These are phyloP conservation scores for Fraxinus greggii DNA, from an alignment of 305 asterid species.

Conservation along the genomic window DNA sequence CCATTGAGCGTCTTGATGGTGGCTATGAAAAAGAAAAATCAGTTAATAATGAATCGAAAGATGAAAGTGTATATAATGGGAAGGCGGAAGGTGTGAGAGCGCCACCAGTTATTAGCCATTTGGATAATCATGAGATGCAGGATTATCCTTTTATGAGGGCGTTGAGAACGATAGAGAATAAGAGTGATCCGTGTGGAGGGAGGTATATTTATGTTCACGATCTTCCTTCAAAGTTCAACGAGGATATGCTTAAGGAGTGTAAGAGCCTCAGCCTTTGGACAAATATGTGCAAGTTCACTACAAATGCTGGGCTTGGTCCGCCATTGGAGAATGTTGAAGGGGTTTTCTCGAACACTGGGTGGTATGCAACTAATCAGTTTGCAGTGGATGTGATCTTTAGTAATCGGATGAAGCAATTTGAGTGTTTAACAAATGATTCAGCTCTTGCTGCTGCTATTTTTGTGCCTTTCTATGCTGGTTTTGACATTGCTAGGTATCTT, in stretches of 20 bases:
- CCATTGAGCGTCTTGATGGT: slow-evolving; percentile 22
- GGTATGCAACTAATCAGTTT: slow-evolving; percentile 86
- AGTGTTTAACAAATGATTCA: slow-evolving; percentile 73
- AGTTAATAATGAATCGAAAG: slow-evolving; percentile 9
- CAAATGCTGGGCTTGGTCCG: slow-evolving; percentile 72
- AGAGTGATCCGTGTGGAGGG: slow-evolving; percentile 89
- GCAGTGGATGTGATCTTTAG: slow-evolving; percentile 70
- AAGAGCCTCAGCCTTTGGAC: slow-evolving; percentile 72
- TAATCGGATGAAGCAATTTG: slow-evolving; percentile 74
- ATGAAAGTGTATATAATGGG: slow-evolving; percentile 8
- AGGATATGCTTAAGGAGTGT: slow-evolving; percentile 78
- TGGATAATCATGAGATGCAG: slow-evolving; percentile 20
- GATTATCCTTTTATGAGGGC: slow-evolving; percentile 66
- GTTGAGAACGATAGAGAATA: slow-evolving; percentile 58
- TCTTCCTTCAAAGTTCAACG: slow-evolving; percentile 74
- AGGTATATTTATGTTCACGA: slow-evolving; percentile 73
- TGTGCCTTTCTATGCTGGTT: slow-evolving; percentile 85
- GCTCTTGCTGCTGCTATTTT: slow-evolving; percentile 80
- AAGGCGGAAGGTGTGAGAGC: neutral
- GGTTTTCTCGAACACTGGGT: slow-evolving; percentile 72
- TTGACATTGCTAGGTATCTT: slow-evolving; percentile 69
- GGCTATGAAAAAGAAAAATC: slow-evolving; percentile 5
- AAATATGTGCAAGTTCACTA: slow-evolving; percentile 74
- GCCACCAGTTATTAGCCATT: neutral
- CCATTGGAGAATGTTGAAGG: slow-evolving; percentile 64